These are phyloP conservation scores for Arctostaphylos glauca DNA, from an alignment of 148 eudicot genomes.

Conservation along the genomic window DNA sequence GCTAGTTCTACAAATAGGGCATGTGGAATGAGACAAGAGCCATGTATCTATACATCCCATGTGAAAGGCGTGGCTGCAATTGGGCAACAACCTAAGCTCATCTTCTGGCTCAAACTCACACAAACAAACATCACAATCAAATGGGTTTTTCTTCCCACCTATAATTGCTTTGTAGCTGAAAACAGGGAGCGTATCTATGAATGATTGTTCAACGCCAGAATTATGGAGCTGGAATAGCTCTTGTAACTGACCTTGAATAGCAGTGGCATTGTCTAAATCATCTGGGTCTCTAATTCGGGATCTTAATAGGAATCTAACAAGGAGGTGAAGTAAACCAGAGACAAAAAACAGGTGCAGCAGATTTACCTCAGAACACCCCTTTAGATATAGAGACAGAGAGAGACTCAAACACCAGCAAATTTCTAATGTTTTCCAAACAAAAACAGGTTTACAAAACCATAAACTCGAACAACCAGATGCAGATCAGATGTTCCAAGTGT, in stretches of 20 bases:
- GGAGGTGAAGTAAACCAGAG: constrained; percentile 69
- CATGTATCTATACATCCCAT: constrained; percentile 89
- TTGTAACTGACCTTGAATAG: constrained; percentile 75
- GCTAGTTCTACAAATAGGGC: constrained; percentile 75
- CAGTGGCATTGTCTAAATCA: constrained; percentile 50
- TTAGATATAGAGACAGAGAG: too few species aligned
- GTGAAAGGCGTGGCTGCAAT: constrained; percentile 94
- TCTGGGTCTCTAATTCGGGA: constrained; percentile 47
- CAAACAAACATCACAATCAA: constrained; percentile 93
- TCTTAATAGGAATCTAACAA: constrained; percentile 50
- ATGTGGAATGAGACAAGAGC: constrained; percentile 86
- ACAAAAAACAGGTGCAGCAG: too few species aligned
- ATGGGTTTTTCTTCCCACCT: constrained; percentile 66
- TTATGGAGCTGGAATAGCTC: constrained; percentile 82
- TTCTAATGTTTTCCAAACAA: too few species aligned
- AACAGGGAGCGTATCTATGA: constrained; percentile 70
- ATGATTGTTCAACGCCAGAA: constrained; percentile 79
- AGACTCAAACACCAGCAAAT: too few species aligned
- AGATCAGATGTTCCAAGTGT: too few species aligned
- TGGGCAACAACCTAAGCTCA: constrained; percentile 65
- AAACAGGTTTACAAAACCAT: too few species aligned
- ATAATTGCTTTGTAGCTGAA: constrained; percentile 65
- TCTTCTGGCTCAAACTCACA: constrained; percentile 73
- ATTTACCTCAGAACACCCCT: too few species aligned
- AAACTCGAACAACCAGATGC: too few species aligned